Base-by-base conservation (phyloP, 2,329 filamentous ascomycete genomes). In the Pseudogymnoascus sp. region DNA sequence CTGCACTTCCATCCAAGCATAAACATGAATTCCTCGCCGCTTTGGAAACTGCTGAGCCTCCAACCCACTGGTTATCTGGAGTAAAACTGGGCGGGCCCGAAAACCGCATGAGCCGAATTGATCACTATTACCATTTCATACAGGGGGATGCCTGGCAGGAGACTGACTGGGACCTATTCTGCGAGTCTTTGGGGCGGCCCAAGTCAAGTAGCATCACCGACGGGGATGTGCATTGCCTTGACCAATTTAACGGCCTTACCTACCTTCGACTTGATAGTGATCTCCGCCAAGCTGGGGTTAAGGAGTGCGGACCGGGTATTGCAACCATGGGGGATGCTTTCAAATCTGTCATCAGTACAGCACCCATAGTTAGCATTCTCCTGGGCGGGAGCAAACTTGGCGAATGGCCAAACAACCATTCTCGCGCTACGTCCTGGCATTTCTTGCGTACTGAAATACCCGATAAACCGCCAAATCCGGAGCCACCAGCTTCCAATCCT, bases 311-410 rank as follows among this genome's bases (percentile, higher is more conserved):
- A 18, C 9, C 48, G 29, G 48, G 48, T 35, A 55, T 55, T 55
- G 48, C 18, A 18, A 55, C 15, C 29, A 33, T 55, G 4, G 48
- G 48, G 9, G 29, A 33, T 35, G 21, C 29, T 9, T 55, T 55
- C 8, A 55, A 55, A 33, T 55, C 48, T 13, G 29, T 55, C 29
- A 55, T 55, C 29, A 55, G 27, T 29, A 55, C 29, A 29, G 3
- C 29, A 33, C 48, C 48, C 29, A 55, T 55, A 33, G 48, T 55
- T 35, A 55, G 48, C 48, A 33, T 55, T 55, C 48, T 33, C 35
- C 29, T 55, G 9, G 48, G 48, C 9, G 9, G n/a, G 29, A 55
- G 48, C 9, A 55, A 33, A 55, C 29, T 33, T 33, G 27, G 15
- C 48, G 29, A 21, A 4, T 12, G n/a, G 48, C 12, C 4, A 27